Evolutionary conservation across 192 early-diverging fungal genomes (phyloP).

Genomic region (Dissophora globulifera): DNA sequence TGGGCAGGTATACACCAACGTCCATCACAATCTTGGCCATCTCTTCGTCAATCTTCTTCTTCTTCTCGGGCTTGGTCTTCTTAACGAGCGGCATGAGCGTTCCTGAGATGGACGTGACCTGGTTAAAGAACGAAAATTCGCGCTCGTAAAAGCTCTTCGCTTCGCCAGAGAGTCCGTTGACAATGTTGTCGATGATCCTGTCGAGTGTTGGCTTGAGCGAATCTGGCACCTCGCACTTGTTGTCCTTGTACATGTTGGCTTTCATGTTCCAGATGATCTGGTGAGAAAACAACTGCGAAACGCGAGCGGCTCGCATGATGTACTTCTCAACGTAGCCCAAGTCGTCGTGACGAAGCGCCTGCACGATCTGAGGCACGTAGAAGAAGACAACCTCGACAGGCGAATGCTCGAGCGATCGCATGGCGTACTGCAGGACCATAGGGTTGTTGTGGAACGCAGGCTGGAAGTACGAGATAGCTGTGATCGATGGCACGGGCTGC

Average conservation of each 20-base stretch:
- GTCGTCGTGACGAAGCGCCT: slow-evolving; percentile 89
- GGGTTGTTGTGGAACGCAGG: slow-evolving; percentile 79
- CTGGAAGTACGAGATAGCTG: slow-evolving; percentile 82
- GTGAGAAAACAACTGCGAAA: slow-evolving; percentile 98
- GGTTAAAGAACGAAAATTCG: slow-evolving; percentile 95
- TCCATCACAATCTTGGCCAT: slow-evolving; percentile 93
- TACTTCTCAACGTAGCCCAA: slow-evolving; percentile 94
- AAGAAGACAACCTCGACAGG: slow-evolving; percentile 98
- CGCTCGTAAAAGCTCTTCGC: slow-evolving; percentile 94
- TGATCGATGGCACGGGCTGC: slow-evolving; percentile 90
- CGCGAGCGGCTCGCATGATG: slow-evolving; percentile 90
- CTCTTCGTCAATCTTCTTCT: slow-evolving; percentile 99
- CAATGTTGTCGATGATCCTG: slow-evolving; percentile 86
- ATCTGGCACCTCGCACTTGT: slow-evolving; percentile 69
- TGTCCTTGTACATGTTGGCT: slow-evolving; percentile 81
- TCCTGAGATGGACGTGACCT: slow-evolving; percentile 97
- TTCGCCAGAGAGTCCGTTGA: slow-evolving; percentile 78
- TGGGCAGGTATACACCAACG: slow-evolving; percentile 96
- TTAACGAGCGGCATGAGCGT: slow-evolving; percentile 95
- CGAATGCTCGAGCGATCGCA: slow-evolving; percentile 88
- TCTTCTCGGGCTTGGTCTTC: slow-evolving; percentile 93
- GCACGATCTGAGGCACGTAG: slow-evolving; percentile 98
- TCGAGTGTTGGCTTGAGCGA: slow-evolving; percentile 90
- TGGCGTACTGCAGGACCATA: slow-evolving; percentile 93
- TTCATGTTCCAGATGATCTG: slow-evolving; percentile 99